Percentiles rank a stretch among this genome's conserved stretches.
Evolutionary conservation across 1,284 basidiomycete genomes (phyloP).

Genomic region (Mycena citricolor): DNA sequence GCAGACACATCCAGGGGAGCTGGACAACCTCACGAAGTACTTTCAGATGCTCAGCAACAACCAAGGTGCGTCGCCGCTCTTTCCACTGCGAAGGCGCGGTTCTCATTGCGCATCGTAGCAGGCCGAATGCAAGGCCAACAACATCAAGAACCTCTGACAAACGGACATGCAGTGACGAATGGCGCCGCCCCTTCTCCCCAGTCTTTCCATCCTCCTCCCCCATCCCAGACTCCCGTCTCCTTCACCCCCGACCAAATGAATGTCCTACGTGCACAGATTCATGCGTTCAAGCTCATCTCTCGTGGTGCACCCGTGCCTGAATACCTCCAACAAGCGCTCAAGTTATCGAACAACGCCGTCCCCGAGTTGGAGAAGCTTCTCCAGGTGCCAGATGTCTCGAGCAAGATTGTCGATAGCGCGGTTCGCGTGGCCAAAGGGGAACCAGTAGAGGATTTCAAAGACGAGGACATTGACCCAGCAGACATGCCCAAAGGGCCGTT

Average conservation of each 20-base stretch:
- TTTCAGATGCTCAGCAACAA: slow-evolving; percentile 29
- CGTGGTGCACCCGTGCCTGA: slow-evolving; percentile 82
- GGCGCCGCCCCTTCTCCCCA: slow-evolving; percentile 36
- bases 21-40: slow-evolving; percentile 45
- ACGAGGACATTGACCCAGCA: slow-evolving; percentile 45
- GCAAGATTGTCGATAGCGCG: slow-evolving; percentile 72
- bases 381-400: slow-evolving; percentile 56
- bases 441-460: slow-evolving; percentile 44
- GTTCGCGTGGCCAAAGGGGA: slow-evolving; percentile 75
- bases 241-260: slow-evolving; percentile 85
- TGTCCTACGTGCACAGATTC: slow-evolving; percentile 85
- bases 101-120: slow-evolving; percentile 25
- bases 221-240: slow-evolving; percentile 64
- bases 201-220: slow-evolving; percentile 33
- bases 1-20: slow-evolving; percentile 44
- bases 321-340: slow-evolving; percentile 77
- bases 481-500: slow-evolving; percentile 68
- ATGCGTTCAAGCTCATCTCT: slow-evolving; percentile 84
- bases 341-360: slow-evolving; percentile 56
- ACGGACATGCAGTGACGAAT: slow-evolving; percentile 44
- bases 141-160: slow-evolving; percentile 35
- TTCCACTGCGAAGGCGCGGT: slow-evolving; percentile 29
- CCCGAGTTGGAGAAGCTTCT: slow-evolving; percentile 66
- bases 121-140: slow-evolving; percentile 30
- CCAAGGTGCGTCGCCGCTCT: slow-evolving; percentile 12